These are phyloP conservation scores for Cruciata laevipes DNA, from an alignment of 257 asterid genomes.

Conservation along the genomic window DNA sequence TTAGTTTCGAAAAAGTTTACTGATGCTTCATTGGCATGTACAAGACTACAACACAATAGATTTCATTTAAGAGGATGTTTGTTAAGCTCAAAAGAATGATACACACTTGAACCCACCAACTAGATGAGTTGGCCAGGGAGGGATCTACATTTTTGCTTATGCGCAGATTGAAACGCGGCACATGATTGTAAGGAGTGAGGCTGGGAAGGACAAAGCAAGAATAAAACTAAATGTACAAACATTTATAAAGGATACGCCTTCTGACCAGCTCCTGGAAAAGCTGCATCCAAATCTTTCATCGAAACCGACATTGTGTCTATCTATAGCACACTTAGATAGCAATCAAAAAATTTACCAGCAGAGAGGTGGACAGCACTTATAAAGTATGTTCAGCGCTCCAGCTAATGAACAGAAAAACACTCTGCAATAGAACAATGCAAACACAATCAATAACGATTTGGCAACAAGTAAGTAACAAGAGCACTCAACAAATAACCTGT, in stretches of 20 bases:
- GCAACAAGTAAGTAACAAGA: neutral
- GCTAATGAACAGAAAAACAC: neutral
- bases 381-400: constrained; percentile 2
- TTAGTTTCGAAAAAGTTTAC: neutral
- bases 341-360: constrained; percentile 34
- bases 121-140: neutral
- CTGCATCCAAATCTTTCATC: constrained; percentile 84
- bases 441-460: neutral
- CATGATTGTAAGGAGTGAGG: neutral
- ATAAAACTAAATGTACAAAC: neutral
- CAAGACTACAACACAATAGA: neutral
- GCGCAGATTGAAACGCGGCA: neutral
- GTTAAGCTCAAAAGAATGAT: neutral
- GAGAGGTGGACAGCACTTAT: constrained; percentile 1
- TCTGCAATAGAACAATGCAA: neutral
- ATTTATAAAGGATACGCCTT: constrained; percentile 74
- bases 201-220: neutral
- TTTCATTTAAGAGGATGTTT: neutral
- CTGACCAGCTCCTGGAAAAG: constrained; percentile 95
- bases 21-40: neutral
- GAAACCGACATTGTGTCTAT: constrained; percentile 70
- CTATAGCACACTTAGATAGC: constrained; percentile 20
- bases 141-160: neutral
- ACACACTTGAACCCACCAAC: neutral
- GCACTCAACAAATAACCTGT: neutral